A percentile compares a stretch with the other conserved stretches of the same genome.
These are phyloP conservation scores for Penicillium maclennaniae DNA, from an alignment of 495 filamentous ascomycete genomes.

Conservation along the genomic window DNA sequence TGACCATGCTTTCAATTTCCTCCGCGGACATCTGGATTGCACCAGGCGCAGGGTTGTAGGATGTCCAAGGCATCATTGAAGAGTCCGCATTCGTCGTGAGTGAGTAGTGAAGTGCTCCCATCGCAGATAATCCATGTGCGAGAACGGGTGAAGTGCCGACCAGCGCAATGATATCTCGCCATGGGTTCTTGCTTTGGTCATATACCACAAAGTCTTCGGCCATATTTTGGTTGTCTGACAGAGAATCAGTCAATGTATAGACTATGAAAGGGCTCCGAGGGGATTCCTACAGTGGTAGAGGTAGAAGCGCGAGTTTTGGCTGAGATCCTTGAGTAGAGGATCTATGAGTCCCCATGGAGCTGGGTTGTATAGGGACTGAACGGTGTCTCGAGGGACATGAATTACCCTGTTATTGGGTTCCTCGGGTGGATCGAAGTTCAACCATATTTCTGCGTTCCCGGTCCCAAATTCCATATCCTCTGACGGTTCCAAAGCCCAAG, in stretches of 20 bases:
- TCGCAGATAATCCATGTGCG: slow-evolving; percentile 35
- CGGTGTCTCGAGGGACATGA: slow-evolving; percentile 7
- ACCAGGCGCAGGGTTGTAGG: slow-evolving; percentile 16
- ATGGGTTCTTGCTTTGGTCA: slow-evolving; percentile 39
- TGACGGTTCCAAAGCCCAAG: slow-evolving; percentile 9
- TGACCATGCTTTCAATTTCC: slow-evolving; percentile 29
- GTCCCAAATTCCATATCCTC: neutral
- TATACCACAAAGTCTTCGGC: slow-evolving; percentile 38
- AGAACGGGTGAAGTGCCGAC: slow-evolving; percentile 40
- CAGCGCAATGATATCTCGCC: slow-evolving; percentile 36
- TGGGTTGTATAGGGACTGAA: slow-evolving; percentile 14
- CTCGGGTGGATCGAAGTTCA: neutral
- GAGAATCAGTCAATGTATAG: neutral
- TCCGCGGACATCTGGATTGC: slow-evolving; percentile 20
- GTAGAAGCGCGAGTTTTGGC: slow-evolving; percentile 35
- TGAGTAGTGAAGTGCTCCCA: slow-evolving; percentile 42
- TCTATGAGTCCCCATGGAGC: slow-evolving; percentile 39
- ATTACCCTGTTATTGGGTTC: slow-evolving; percentile 9
- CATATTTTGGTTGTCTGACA: slow-evolving; percentile 35
- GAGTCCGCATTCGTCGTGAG: slow-evolving; percentile 34
- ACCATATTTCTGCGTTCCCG: neutral
- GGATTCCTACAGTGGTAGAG: slow-evolving; percentile 38
- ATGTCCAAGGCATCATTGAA: slow-evolving; percentile 36
- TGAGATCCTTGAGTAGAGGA: slow-evolving; percentile 40
- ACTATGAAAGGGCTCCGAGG: neutral